Conservation (phyloP, 108 stramenopile species). For the Fragilaria crotonensis region DNA sequence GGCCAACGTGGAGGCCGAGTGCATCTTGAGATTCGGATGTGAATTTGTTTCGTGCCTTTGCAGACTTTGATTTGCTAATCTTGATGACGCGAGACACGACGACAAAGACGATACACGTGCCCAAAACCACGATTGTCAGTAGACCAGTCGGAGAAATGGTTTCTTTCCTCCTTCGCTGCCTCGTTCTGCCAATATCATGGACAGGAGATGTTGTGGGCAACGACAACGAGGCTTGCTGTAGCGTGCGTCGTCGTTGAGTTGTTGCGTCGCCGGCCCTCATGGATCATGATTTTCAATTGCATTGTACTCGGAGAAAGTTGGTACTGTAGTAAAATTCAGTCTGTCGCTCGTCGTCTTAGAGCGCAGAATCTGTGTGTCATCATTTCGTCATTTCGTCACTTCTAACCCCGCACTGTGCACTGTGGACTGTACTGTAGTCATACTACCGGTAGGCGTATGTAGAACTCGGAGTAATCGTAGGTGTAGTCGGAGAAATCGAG, state of each 20-base stretch:
- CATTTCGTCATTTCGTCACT: neutral
- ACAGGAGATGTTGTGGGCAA: neutral
- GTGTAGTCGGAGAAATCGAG: no score
- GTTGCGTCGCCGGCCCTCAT: neutral
- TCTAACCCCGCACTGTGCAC: neutral
- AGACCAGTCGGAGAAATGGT: neutral
- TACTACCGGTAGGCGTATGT: no score
- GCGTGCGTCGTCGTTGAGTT: conserved; percentile 1
- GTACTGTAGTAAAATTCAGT: neutral
- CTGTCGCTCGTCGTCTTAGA: neutral
- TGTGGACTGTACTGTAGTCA: neutral
- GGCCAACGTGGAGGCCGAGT: no score
- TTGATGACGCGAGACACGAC: neutral
- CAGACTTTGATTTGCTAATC: no score
- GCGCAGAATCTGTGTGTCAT: neutral
- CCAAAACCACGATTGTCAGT: neutral
- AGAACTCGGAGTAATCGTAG: no score
- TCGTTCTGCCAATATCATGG: neutral
- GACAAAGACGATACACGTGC: neutral
- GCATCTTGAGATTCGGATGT: neutral
- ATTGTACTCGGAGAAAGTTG: neutral
- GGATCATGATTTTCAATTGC: no score
- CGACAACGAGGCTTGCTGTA: neutral
- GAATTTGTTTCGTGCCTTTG: no score
- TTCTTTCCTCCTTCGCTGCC: neutral